Evolutionary conservation across 345 rosid species (phyloP).

Genomic region (Corchorus capsularis): DNA sequence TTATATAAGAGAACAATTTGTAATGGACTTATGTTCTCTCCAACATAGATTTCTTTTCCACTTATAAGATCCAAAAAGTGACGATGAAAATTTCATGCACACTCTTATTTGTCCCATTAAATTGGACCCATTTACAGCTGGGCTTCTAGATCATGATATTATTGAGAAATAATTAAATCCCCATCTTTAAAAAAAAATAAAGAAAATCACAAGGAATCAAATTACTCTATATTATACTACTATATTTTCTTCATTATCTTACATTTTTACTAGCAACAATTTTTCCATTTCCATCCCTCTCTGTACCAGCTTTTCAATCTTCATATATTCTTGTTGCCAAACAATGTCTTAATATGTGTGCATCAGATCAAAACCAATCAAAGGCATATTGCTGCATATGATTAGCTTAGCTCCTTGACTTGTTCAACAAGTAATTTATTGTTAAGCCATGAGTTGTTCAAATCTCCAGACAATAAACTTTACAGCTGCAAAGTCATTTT

Average conservation of each 20-base stretch:
- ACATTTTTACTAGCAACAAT: background rate
- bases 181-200: background rate
- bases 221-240: background rate
- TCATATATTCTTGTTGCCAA: background rate
- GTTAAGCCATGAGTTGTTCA: background rate
- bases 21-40: too few relatives aligned
- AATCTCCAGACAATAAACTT: background rate
- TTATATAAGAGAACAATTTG: too few relatives aligned
- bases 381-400: too few relatives aligned
- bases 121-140: background rate
- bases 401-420: too few relatives aligned
- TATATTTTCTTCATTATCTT: background rate
- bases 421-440: too few relatives aligned
- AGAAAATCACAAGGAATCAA: background rate
- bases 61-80: too few relatives aligned
- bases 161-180: too few relatives aligned
- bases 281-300: background rate
- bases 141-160: background rate
- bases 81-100: too few relatives aligned
- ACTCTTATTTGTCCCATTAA: background rate
- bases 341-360: background rate
- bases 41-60: too few relatives aligned
- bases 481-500: conserved; percentile 29
- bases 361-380: too few relatives aligned
- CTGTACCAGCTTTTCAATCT: background rate